Conservation (phyloP, 75 land plant genomes). For the Sequoia sempervirens region DNA sequence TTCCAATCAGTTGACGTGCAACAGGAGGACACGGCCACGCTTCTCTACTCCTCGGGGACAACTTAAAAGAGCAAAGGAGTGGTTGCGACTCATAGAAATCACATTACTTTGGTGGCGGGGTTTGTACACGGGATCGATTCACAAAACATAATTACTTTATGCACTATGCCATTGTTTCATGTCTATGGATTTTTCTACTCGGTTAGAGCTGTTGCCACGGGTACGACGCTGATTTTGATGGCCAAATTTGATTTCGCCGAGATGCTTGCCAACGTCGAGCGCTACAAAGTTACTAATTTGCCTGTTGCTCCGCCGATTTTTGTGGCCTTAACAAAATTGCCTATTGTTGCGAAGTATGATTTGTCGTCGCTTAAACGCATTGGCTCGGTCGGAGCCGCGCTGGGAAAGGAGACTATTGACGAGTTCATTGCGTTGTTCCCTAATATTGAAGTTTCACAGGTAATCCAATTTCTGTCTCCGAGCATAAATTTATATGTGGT, state of each 20-base stretch:
- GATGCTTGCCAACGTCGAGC: slow-evolving; percentile 22
- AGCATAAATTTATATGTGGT: neutral
- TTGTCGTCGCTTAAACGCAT: slow-evolving; percentile 35
- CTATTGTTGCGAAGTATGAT: slow-evolving; percentile 28
- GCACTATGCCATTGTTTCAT: slow-evolving; percentile 70
- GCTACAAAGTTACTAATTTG: slow-evolving; percentile 30
- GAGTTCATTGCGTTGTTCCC: slow-evolving; percentile 26
- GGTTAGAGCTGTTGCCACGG: slow-evolving; percentile 12
- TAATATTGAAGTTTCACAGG: slow-evolving; percentile 46
- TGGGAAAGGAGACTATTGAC: slow-evolving; percentile 32
- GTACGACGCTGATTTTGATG: slow-evolving; percentile 26
- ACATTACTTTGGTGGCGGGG: slow-evolving; percentile 28
- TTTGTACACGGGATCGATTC: neutral
- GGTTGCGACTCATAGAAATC: slow-evolving; percentile 51
- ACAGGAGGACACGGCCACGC: slow-evolving; percentile 67
- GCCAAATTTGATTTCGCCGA: slow-evolving; percentile 22
- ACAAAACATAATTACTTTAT: slow-evolving; percentile 18
- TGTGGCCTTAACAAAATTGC: slow-evolving; percentile 23
- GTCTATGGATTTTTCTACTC: slow-evolving; percentile 45
- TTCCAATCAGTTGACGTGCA: slow-evolving; percentile 6
- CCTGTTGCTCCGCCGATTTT: slow-evolving; percentile 46
- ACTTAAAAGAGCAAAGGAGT: slow-evolving; percentile 76
- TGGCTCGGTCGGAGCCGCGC: slow-evolving; percentile 58
- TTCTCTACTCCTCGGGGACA: slow-evolving; percentile 87
- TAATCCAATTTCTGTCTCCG: slow-evolving; percentile 1